Percentiles rank a stretch among this genome's conserved stretches.
These are phyloP conservation scores for Lathyrus oleraceus DNA, from an alignment of 306 rosid genomes.

Conservation along the genomic window DNA sequence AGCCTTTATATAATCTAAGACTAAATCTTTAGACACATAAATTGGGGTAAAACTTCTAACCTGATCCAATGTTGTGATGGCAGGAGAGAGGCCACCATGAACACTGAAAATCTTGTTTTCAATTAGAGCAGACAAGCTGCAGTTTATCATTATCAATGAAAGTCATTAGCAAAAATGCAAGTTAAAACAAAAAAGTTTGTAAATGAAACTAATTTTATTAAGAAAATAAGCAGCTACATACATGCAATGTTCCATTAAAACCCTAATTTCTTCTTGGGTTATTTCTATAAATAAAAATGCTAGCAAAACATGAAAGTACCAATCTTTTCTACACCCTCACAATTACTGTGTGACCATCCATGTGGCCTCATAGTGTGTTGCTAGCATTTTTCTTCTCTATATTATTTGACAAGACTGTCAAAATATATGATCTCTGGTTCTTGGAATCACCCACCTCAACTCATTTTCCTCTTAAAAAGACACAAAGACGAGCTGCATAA, in stretches of 20 bases:
- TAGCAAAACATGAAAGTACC: not conserved
- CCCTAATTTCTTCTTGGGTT: not conserved
- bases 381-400: not conserved
- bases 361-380: not conserved
- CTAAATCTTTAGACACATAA: slow-evolving; percentile 26
- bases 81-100: slow-evolving; percentile 99
- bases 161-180: slow-evolving; percentile 26
- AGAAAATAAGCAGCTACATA: slow-evolving; percentile 11
- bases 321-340: not conserved
- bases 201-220: slow-evolving; percentile 23
- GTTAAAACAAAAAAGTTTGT: slow-evolving; percentile 18
- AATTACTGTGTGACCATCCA: not conserved
- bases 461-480: slow-evolving; percentile 10
- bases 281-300: not conserved
- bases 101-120: slow-evolving; percentile 94
- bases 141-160: slow-evolving; percentile 29
- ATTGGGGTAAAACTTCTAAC: slow-evolving; percentile 44
- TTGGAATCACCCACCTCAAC: slow-evolving; percentile 16
- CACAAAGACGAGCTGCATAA: not conserved
- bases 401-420: not conserved
- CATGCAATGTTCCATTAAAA: slow-evolving; percentile 16
- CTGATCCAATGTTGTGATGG: slow-evolving; percentile 93
- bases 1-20: slow-evolving; percentile 11
- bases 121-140: slow-evolving; percentile 92
- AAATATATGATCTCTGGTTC: slow-evolving; percentile 1